Percentiles rank a stretch among this genome's conserved stretches.
Evolutionary conservation across 768 basidiomycete species (phyloP).

Genomic region (Leccinum broughii): DNA sequence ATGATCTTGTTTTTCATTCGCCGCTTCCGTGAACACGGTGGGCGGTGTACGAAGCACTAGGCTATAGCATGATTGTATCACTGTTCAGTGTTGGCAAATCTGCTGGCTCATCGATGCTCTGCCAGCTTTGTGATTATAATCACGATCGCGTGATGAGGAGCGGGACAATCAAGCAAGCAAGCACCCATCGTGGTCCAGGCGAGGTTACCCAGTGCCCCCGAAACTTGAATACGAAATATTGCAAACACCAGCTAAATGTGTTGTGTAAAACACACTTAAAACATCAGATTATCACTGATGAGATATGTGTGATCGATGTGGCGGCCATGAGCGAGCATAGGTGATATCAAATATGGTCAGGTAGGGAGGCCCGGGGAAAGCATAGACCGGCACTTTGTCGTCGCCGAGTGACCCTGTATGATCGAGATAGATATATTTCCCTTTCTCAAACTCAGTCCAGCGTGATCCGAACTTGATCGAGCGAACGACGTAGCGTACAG

Average conservation of each 20-base stretch:
- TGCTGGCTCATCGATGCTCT: neutral
- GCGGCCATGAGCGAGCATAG: slow-evolving; percentile 14
- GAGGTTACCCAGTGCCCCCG: neutral
- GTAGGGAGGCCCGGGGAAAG: neutral
- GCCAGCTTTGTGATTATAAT: neutral
- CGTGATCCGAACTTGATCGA: neutral
- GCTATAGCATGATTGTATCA: neutral
- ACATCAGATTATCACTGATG: neutral
- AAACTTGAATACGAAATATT: neutral
- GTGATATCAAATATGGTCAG: neutral
- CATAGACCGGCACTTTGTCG: neutral
- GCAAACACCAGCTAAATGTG: neutral
- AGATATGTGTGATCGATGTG: slow-evolving; percentile 7
- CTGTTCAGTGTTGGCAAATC: neutral
- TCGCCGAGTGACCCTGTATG: neutral
- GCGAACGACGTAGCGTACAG: neutral
- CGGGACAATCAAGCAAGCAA: neutral
- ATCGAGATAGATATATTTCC: neutral
- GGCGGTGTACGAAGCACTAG: neutral
- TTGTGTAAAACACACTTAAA: neutral
- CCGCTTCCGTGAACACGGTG: neutral
- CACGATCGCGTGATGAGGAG: neutral
- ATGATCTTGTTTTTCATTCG: neutral
- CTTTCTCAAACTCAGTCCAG: neutral
- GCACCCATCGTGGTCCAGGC: neutral